These are phyloP conservation scores for Phytopythium helicoides DNA, from an alignment of 352 stramenopile species.

Conservation along the genomic window DNA sequence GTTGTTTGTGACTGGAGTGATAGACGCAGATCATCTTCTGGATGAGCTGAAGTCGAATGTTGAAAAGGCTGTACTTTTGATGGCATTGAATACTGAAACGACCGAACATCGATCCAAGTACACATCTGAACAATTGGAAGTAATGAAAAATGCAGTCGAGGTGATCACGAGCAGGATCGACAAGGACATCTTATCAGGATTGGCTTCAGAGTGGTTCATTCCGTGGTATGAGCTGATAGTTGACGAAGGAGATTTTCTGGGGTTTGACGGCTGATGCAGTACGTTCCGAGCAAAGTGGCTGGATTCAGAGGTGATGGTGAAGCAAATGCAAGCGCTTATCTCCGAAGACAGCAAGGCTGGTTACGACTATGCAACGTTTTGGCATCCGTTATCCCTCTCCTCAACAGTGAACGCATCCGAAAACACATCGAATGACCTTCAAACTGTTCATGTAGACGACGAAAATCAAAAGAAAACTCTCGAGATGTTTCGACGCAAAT, in stretches of 20 bases:
- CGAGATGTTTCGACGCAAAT: conserved; percentile 23
- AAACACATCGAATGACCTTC: too few species aligned
- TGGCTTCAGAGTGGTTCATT: not conserved
- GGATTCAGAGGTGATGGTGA: conserved; percentile 14
- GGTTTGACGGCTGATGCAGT: not conserved
- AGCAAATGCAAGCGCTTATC: too few species aligned
- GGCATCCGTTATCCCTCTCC: not conserved
- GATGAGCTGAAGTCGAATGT: not conserved
- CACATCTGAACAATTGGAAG: not conserved
- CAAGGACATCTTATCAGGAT: not conserved
- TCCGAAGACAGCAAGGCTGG: not conserved
- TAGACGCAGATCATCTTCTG: not conserved
- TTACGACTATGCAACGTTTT: not conserved
- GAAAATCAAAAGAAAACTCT: conserved; percentile 6
- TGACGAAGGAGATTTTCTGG: not conserved
- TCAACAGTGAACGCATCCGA: too few species aligned
- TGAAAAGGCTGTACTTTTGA: not conserved
- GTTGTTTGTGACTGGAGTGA: not conserved
- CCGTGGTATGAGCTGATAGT: conserved; percentile 3
- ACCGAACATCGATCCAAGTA: not conserved
- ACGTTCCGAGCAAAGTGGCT: not conserved
- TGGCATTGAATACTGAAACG: not conserved
- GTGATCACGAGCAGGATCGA: not conserved
- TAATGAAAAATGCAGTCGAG: not conserved
- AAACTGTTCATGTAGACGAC: too few species aligned